phyloP scores from a whole-genome alignment of 129 eudicot genomes.

The Chrysanthemum lavandulifolium region DNA sequence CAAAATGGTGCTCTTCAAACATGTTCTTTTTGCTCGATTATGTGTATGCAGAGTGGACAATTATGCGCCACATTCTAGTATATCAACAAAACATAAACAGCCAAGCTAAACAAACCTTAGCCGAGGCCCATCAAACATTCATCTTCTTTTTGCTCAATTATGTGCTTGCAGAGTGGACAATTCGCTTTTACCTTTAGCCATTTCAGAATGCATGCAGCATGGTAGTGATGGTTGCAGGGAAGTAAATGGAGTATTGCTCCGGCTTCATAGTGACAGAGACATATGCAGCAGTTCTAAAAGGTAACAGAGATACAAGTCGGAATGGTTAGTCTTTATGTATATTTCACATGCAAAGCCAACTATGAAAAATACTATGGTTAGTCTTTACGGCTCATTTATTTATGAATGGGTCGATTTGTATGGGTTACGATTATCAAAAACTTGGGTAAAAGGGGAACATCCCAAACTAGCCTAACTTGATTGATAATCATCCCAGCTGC shows the following conservation, averaged over 20 bases:
- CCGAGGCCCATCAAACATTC: too few relatives aligned
- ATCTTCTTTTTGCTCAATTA: too few relatives aligned
- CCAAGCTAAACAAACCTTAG: too few relatives aligned
- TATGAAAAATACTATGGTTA: background rate
- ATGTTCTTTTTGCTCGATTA: conserved; percentile 47
- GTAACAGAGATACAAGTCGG: background rate
- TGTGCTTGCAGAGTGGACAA: conserved; percentile 81
- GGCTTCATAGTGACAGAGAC: conserved; percentile 10
- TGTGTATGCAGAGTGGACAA: too few relatives aligned
- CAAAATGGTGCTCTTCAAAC: conserved; percentile 28
- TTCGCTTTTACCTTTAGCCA: conserved; percentile 82
- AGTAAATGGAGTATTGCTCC: conserved; percentile 31
- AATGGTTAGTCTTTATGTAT: background rate
- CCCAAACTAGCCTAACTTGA: too few relatives aligned
- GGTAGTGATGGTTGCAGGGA: conserved; percentile 71
- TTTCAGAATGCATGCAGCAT: conserved; percentile 56
- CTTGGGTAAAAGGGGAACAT: too few relatives aligned
- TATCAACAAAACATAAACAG: too few relatives aligned
- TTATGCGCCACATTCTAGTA: too few relatives aligned
- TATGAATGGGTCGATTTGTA: too few relatives aligned
- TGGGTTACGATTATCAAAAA: too few relatives aligned
- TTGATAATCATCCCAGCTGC: too few relatives aligned
- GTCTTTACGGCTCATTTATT: conserved; percentile 4
- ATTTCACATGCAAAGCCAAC: background rate
- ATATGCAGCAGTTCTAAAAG: conserved; percentile 19